Evolutionary conservation across 2,329 filamentous ascomycete genomes (phyloP), one percentile per base, ranked within the genome.

Genomic region (Furcasterigmium sp.): DNA sequence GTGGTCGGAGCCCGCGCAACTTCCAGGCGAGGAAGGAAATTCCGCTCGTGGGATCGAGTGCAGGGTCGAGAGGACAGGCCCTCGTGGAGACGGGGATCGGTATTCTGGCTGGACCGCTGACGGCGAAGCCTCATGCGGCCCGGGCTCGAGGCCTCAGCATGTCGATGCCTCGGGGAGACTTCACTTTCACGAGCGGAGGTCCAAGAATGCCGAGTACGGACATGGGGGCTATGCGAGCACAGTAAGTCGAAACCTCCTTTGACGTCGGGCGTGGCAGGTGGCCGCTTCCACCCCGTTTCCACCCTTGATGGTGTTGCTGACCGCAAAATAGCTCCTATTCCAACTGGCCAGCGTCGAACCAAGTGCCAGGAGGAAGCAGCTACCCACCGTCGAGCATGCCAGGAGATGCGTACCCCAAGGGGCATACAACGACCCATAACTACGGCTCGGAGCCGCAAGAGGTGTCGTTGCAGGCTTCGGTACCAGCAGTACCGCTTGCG

Each of bases 21-120:
- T 97, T 97, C 63, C 90, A 95, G 63, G 86, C 90, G 9, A 78
- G 91, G 41, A 96, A 95, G 63, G 91, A 97, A 62, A 85, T 95
- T 47, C 90, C 91, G 3, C 75, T 97, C 37, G 78, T 89, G 42
- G 87, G 87, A 15, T 82, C 78, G 14, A 88, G 85, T 51, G 84
- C 84, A 18, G 83, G 84, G 20, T 87, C 87, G 21, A 76, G 85
- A n/a, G 82, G 89, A 32, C 91, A 93, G 60, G 82, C 82, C 28
- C 67, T 83, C 37, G 78, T 82, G n/a, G 78, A 81, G 58, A 80
- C 76, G 1, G 78, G 78, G 3, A 56, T 81, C 25, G 77, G 78
- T 7, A 78, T 82, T 46, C 77, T 81, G 36, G 76, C 78, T 5
- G 76, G 78, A 7, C 71, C 76, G 9, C 56, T 80, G 34, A 64